Evolutionary conservation across 208 protist species (phyloP).

Genomic region (Blastocrithidia nonstop): DNA sequence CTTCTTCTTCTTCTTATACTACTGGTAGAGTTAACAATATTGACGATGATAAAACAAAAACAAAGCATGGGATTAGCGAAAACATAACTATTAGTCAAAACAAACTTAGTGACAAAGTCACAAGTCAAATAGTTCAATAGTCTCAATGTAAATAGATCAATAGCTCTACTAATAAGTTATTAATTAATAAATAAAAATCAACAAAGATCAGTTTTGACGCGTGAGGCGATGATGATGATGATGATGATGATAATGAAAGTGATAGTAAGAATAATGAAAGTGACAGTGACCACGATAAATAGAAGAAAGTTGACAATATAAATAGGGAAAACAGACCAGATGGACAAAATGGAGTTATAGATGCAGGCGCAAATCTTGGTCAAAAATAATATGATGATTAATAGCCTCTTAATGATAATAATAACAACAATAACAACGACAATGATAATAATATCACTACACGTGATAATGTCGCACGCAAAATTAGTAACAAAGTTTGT

Average conservation of each 20-base stretch:
- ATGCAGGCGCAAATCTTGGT: no score
- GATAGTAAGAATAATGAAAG: background rate
- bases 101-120: no score
- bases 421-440: background rate
- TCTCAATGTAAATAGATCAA: no score
- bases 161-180: no score
- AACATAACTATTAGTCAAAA: background rate
- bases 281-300: constrained; percentile 1
- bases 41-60: constrained; percentile 1
- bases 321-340: background rate
- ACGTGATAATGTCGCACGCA: background rate
- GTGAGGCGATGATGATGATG: constrained; percentile 76
- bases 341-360: background rate
- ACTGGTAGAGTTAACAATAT: no score
- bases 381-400: no score
- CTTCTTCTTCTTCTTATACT: no score
- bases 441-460: background rate
- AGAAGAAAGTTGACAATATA: background rate
- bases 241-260: constrained; percentile 17
- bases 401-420: no score
- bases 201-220: constrained; percentile 29
- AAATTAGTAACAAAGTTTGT: background rate
- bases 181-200: constrained; percentile 9
- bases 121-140: no score
- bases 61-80: constrained; percentile 3